A percentile compares a stretch with the other conserved stretches of the same genome.
Evolutionary conservation across 345 rosid species (phyloP).

Genomic region (Tarenaya hassleriana): DNA sequence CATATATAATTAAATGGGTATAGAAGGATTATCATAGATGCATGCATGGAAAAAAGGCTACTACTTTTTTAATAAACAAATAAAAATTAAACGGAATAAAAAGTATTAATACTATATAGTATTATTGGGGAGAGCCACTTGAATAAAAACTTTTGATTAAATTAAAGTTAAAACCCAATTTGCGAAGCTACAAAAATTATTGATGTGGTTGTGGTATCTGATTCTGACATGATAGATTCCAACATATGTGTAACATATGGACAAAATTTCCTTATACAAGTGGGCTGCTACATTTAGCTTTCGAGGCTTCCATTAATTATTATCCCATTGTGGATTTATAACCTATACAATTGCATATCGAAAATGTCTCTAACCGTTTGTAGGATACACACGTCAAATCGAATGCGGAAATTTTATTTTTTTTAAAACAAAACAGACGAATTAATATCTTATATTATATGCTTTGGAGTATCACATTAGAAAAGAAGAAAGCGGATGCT

Average conservation of each 20-base stretch:
- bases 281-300: slow-evolving; percentile 22
- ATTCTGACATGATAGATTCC: slow-evolving; percentile 20
- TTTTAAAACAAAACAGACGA: too few species aligned
- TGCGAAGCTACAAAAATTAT: slow-evolving; percentile 10
- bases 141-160: not conserved
- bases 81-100: not conserved
- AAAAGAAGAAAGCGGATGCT: too few species aligned
- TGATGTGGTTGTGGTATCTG: slow-evolving; percentile 15
- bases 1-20: not conserved
- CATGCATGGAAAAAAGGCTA: not conserved
- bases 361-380: slow-evolving; percentile 13
- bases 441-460: too few species aligned
- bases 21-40: not conserved
- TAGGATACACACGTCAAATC: slow-evolving; percentile 18
- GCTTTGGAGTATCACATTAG: too few species aligned
- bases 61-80: not conserved
- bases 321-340: slow-evolving; percentile 12
- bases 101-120: not conserved
- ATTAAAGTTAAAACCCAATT: slow-evolving; percentile 1
- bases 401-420: slow-evolving; percentile 12
- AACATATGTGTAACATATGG: slow-evolving; percentile 8
- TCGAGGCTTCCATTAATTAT: slow-evolving; percentile 15
- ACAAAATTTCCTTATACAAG: slow-evolving; percentile 14
- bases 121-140: slow-evolving; percentile 11
- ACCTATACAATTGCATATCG: slow-evolving; percentile 11